Evolutionary conservation across 1,139 yeast genomes (phyloP).

Genomic region (Blastobotrys indianensis): DNA sequence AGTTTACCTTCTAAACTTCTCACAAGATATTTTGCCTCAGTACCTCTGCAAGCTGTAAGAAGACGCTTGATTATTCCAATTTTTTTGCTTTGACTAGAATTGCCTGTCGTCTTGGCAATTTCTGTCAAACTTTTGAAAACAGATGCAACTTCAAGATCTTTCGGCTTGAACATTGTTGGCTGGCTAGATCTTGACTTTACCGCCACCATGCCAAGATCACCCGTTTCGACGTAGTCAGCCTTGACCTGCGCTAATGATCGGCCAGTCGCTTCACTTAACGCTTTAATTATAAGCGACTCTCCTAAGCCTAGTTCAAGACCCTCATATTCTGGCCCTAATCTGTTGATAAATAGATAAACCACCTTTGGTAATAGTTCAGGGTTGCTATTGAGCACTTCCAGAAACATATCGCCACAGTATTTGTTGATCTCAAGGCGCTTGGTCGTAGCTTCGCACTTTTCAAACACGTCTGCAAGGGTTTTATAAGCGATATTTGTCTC

Average conservation of each 20-base stretch:
- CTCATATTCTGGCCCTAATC: conserved; percentile 93
- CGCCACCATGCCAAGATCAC: conserved; percentile 91
- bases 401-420: conserved; percentile 64
- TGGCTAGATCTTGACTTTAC: conserved; percentile 76
- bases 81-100: conserved; percentile 73
- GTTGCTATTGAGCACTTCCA: conserved; percentile 51
- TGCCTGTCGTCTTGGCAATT: conserved; percentile 79
- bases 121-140: conserved; percentile 71
- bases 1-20: conserved; percentile 89
- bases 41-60: conserved; percentile 81
- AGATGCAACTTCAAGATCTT: conserved; percentile 61
- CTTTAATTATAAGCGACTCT: conserved; percentile 78
- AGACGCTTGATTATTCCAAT: conserved; percentile 71
- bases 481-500: conserved; percentile 65
- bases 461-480: conserved; percentile 62
- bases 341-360: conserved; percentile 77
- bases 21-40: conserved; percentile 84
- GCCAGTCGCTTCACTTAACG: conserved; percentile 88
- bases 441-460: conserved; percentile 68
- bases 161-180: conserved; percentile 89
- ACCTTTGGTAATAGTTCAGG: conserved; percentile 61
- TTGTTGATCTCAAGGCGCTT: conserved; percentile 77
- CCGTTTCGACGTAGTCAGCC: conserved; percentile 67
- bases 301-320: conserved; percentile 92
- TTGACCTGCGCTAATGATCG: conserved; percentile 65